These are phyloP conservation scores for Camellia sinensis DNA, from an alignment of 148 eudicot species.

Conservation along the genomic window DNA sequence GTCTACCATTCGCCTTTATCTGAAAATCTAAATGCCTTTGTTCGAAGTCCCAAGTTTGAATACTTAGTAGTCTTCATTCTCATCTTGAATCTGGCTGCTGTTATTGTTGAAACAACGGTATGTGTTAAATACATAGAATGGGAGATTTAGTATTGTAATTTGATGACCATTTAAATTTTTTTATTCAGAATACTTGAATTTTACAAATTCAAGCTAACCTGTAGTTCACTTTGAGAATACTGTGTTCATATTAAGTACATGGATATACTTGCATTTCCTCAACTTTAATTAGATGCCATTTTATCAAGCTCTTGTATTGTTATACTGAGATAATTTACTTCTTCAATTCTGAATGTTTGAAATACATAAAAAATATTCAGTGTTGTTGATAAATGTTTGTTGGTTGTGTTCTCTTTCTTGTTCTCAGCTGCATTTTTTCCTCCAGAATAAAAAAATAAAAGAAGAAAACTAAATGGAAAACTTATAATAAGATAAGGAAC, in stretches of 20 bases:
- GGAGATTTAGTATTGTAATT: background rate
- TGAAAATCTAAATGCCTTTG: constrained; percentile 57
- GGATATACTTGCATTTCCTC: constrained; percentile 1
- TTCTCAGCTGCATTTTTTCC: background rate
- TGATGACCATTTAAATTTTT: background rate
- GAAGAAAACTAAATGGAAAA: background rate
- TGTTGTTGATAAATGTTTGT: background rate
- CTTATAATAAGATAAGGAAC: background rate
- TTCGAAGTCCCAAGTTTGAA: constrained; percentile 61
- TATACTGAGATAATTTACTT: background rate
- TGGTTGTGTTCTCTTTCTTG: background rate
- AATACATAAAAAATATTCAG: background rate
- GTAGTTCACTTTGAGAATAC: background rate
- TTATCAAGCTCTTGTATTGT: background rate
- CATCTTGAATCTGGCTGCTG: constrained; percentile 73
- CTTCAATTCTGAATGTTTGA: background rate
- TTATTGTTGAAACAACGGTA: constrained; percentile 90
- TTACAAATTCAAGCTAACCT: background rate
- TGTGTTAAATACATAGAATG: constrained; percentile 6
- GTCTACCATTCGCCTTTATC: constrained; percentile 63
- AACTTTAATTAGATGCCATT: background rate
- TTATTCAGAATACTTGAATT: background rate
- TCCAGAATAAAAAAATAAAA: background rate
- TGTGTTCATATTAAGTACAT: background rate
- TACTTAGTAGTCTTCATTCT: constrained; percentile 60